Evolutionary conservation across 345 rosid genomes (phyloP).

Genomic region (Acer saccharum): DNA sequence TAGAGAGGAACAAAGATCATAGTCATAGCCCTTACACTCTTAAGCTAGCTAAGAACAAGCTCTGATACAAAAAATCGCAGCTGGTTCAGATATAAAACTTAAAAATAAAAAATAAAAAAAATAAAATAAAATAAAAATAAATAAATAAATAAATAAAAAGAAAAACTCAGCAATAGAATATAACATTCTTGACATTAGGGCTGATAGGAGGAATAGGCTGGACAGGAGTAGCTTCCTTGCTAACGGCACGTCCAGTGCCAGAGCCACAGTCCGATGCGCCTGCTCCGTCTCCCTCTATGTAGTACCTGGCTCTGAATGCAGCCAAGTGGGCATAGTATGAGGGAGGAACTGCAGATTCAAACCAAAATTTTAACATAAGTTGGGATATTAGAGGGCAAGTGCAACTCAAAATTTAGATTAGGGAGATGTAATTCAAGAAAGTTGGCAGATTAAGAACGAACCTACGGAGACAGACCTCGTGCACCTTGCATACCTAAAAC

Average conservation of each 20-base stretch:
- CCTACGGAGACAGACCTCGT: conserved; percentile 73
- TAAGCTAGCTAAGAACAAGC: not conserved
- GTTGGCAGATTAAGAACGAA: conserved; percentile 24
- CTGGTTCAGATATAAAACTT: not conserved
- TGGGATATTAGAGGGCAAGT: not conserved
- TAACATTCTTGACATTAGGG: conserved; percentile 39
- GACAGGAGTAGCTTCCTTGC: conserved; percentile 4
- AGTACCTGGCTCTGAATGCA: conserved; percentile 47
- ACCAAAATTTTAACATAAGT: not conserved
- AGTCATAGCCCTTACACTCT: not conserved
- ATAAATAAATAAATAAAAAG: no score
- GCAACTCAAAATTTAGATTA: no score
- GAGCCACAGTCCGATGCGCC: conserved; percentile 13
- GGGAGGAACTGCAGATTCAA: conserved; percentile 47
- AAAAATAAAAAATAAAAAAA: no score
- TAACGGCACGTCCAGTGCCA: not conserved
- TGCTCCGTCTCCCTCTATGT: conserved; percentile 29
- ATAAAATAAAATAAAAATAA: no score
- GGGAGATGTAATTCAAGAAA: not conserved
- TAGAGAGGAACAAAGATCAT: not conserved
- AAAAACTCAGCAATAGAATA: conserved; percentile 32
- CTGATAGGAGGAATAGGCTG: conserved; percentile 37
- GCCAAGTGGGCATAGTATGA: conserved; percentile 51
- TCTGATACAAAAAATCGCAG: not conserved
- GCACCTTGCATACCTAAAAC: conserved; percentile 67